Evolutionary conservation across 179 eudicot genomes (phyloP).

Genomic region (Spinacia oleracea): DNA sequence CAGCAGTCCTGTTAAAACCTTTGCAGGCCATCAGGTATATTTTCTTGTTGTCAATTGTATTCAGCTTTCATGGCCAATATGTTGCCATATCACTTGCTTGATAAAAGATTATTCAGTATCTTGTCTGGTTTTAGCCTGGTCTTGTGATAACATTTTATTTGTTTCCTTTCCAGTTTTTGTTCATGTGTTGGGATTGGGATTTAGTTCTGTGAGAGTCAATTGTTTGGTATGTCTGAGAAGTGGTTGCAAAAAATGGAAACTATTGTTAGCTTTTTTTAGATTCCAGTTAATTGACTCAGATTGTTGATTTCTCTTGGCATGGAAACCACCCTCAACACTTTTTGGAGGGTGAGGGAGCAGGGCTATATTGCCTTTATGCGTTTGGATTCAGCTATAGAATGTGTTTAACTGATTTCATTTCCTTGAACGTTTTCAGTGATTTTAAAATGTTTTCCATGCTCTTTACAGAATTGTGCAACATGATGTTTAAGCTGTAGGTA

Average conservation of each 20-base stretch:
- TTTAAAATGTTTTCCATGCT: neutral
- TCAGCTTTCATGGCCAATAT: neutral
- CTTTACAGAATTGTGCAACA: neutral
- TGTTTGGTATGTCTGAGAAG: neutral
- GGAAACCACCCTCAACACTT: neutral
- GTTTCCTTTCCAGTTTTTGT: neutral
- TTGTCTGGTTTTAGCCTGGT: neutral
- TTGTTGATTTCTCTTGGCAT: neutral
- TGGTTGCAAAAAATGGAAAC: neutral
- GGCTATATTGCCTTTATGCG: neutral
- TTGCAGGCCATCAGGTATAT: slow-evolving; percentile 86
- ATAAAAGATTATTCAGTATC: neutral
- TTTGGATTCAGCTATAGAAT: neutral
- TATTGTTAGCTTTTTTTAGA: neutral
- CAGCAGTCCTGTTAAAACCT: slow-evolving; percentile 60
- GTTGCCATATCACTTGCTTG: neutral
- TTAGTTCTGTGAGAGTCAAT: neutral
- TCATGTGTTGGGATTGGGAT: neutral
- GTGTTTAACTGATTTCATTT: neutral
- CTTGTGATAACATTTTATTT: neutral
- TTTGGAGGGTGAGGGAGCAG: neutral
- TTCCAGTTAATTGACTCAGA: neutral
- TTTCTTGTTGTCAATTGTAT: neutral
- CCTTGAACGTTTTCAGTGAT: neutral
- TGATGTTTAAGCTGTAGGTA: neutral